Base-by-base conservation (phyloP, 805 yeast genomes). In the Wickerhamomyces ciferrii region DNA sequence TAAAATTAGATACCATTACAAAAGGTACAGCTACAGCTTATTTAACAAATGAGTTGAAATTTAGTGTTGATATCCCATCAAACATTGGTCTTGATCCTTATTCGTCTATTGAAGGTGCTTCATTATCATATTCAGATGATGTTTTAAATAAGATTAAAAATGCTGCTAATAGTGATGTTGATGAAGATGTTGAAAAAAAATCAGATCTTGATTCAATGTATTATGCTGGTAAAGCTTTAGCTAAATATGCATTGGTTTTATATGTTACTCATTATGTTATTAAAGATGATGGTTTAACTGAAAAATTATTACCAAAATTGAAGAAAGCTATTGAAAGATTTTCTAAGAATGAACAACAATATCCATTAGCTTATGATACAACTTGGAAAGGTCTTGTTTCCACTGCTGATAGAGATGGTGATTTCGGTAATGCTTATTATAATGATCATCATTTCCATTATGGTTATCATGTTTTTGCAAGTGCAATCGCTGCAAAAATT, bases 171-270 rank as follows among this genome's bases (percentile, higher is more conserved):
- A 31, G 45, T 3, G 76, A 72, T 36, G 63, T 65, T 14, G 48
- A 54, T 15, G 70, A 65, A 34, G 68, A 69, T 48, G 76, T 77
- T 21, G 64, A 64, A 13, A 73, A 71, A 1, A 71, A 74, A 64
- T 71, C 83, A 0, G 69, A 81, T 48, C 59, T 80, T 43, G 88
- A 88, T 51, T 88, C 97, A 0, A 91, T 91, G 87, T 92, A 92
- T 66, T 81, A 87, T 19, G 77, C 96, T 2, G 99, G 98, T 13
- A 92, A 94, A 62, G 74, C 81, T 24, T 69, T 91, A 43, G 96
- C 90, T 54, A 94, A 91, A 67, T 94, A 87, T 66, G 97, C 98
- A 0, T 85, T 86, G 73, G 76, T 94, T 44, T 71, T 89, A 14
- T 85, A 85, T 51, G 87, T 83, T 11, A 80, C 84, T 35, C 81